Evolutionary conservation across 768 basidiomycete genomes (phyloP).

Genomic region (Xerocomellus dryophilus): DNA sequence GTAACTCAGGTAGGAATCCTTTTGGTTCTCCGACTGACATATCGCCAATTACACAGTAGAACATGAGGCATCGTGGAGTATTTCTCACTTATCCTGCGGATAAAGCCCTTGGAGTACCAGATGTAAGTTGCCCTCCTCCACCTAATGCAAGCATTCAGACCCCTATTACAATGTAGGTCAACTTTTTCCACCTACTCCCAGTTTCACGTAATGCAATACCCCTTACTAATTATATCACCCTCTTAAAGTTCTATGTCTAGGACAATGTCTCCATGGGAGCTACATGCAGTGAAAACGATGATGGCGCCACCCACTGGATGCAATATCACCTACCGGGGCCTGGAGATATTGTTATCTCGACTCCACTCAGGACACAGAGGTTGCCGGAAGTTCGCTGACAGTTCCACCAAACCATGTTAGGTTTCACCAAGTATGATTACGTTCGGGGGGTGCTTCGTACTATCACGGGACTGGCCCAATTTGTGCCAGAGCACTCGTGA

Average conservation of each 20-base stretch:
- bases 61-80: background rate
- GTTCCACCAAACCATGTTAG: background rate
- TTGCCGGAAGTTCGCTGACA: background rate
- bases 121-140: background rate
- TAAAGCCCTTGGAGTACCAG: background rate
- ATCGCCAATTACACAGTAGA: too few species aligned
- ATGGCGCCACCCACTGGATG: background rate
- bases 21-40: background rate
- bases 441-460: too few species aligned
- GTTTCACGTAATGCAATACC: too few species aligned
- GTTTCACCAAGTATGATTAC: background rate
- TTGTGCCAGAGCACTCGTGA: background rate
- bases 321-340: too few species aligned
- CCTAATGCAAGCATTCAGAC: too few species aligned
- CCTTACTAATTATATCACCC: background rate
- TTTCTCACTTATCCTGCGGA: too few species aligned
- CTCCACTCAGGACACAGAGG: background rate
- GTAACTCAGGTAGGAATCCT: background rate
- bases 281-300: background rate
- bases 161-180: too few species aligned
- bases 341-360: background rate
- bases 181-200: too few species aligned
- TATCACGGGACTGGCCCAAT: background rate
- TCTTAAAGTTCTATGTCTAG: background rate
- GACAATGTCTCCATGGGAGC: slow-evolving; percentile 6